phyloP scores from a whole-genome alignment of 1,284 basidiomycete genomes.

The Anthracocystis panici-leucophaei region DNA sequence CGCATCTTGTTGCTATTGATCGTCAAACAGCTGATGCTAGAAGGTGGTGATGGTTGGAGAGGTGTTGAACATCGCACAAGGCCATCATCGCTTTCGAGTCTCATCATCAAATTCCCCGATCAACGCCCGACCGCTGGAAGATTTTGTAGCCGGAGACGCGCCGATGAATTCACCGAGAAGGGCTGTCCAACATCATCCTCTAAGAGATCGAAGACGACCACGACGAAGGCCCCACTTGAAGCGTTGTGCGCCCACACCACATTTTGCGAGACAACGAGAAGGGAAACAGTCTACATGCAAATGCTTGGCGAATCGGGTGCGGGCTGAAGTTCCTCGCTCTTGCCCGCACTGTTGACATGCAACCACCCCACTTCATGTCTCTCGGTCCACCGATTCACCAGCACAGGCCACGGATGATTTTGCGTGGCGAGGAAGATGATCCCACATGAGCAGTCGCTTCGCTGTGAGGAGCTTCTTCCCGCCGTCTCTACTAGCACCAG shows the following conservation, averaged over 20 bases:
- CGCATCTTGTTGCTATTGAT: slow-evolving; percentile 37
- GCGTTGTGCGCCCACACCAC: not conserved
- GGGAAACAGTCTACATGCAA: not conserved
- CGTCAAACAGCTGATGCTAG: not conserved
- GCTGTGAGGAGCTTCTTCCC: too few species aligned
- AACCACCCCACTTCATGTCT: slow-evolving; percentile 7
- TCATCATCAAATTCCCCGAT: not conserved
- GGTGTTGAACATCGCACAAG: not conserved
- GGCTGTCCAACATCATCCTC: too few species aligned
- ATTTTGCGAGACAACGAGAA: not conserved
- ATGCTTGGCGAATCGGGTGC: not conserved
- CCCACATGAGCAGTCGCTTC: not conserved
- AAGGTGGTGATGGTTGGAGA: not conserved
- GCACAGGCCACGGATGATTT: not conserved
- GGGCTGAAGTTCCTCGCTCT: not conserved
- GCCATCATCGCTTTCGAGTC: not conserved
- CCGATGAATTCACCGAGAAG: slow-evolving; percentile 24
- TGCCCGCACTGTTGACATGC: not conserved
- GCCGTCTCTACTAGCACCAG: too few species aligned
- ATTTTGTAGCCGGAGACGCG: slow-evolving; percentile 2
- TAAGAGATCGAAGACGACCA: too few species aligned
- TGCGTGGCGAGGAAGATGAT: not conserved
- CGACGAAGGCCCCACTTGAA: too few species aligned
- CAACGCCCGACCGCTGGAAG: not conserved
- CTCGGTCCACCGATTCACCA: not conserved